phyloP scores from a whole-genome alignment of 2,329 filamentous ascomycete species.

The Chaetomiaceae sp. region DNA sequence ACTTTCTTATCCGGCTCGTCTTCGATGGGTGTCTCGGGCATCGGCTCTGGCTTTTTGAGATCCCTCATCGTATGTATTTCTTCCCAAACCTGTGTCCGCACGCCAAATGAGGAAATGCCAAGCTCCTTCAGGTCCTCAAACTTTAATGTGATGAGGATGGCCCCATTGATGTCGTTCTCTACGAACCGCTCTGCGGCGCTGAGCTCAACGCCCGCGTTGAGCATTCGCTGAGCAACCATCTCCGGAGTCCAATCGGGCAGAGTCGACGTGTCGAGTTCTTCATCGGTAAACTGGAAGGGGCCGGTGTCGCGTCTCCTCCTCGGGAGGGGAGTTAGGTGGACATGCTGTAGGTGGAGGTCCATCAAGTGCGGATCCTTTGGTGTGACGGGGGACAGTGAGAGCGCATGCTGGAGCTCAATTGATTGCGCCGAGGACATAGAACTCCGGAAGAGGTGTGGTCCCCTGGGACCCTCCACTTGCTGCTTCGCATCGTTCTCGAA shows the following conservation, averaged over 20 bases:
- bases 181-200: slow-evolving; percentile 78
- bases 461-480: slow-evolving; percentile 68
- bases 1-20: slow-evolving; percentile 52
- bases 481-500: slow-evolving; percentile 59
- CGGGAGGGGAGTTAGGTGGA: slow-evolving; percentile 37
- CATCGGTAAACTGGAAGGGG: slow-evolving; percentile 53
- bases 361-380: slow-evolving; percentile 50
- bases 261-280: slow-evolving; percentile 54
- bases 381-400: slow-evolving; percentile 71
- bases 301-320: slow-evolving; percentile 41
- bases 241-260: slow-evolving; percentile 67
- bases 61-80: slow-evolving; percentile 68
- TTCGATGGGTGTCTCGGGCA: slow-evolving; percentile 57
- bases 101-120: slow-evolving; percentile 75
- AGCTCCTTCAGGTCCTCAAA: slow-evolving; percentile 83
- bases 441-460: slow-evolving; percentile 79
- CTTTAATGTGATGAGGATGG: slow-evolving; percentile 83
- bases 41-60: slow-evolving; percentile 47
- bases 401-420: slow-evolving; percentile 46
- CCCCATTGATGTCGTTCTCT: slow-evolving; percentile 86
- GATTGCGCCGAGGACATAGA: slow-evolving; percentile 56
- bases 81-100: slow-evolving; percentile 74
- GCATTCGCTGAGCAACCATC: slow-evolving; percentile 83
- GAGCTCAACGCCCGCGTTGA: slow-evolving; percentile 73
- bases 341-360: slow-evolving; percentile 36